Evolutionary conservation across 2,329 filamentous ascomycete species (phyloP), one percentile per base, ranked within the genome.

Genomic region (Pyricularia pennisetigena): DNA sequence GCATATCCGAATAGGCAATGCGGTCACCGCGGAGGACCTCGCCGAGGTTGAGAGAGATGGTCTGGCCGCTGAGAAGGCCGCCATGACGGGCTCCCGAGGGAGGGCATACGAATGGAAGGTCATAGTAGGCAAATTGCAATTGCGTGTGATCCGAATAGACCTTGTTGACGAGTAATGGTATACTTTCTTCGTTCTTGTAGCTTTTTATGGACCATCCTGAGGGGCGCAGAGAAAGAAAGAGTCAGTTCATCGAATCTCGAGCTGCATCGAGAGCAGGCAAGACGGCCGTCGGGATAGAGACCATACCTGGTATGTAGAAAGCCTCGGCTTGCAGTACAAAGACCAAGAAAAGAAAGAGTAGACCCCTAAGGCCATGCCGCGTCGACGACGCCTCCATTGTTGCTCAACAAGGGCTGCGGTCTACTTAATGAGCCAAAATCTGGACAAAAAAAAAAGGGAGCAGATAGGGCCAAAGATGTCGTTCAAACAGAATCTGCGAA

Each of bases 161-260:
- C 78, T 97, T 97, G 81, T 97, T 97, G 71, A 95, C 91, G 68
- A 94, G 88, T n/a, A 97, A 83, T 0, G 93, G 92, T 57, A 97
- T 90, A 12, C 87, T 82, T 73, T 96, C 90, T 76, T 87, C 86
- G 71, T 93, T 86, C 72, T 84, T 84, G 76, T 96, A 96, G 74
- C 87, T 92, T 75, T 89, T 90, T 75, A 94, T 88, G 6, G 93
- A 96, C 84, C 91, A 95, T 72, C 93, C 93, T 84, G 71, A 65
- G 30, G 29, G 71, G 30, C 67, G 71, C 65, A 65, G 14, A 65
- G 63, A 69, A 29, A 68, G 54, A 32, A 49, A 66, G 66, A 64
- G 70, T 73, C 65, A 71, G 68, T 70, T 64, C 12, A 35, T 14
- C 12, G 14, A 14, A 35, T 35, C 10, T 35, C 10, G 32, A 35